phyloP scores from a whole-genome alignment of 257 asterid species.

The Solanum commersonii region DNA sequence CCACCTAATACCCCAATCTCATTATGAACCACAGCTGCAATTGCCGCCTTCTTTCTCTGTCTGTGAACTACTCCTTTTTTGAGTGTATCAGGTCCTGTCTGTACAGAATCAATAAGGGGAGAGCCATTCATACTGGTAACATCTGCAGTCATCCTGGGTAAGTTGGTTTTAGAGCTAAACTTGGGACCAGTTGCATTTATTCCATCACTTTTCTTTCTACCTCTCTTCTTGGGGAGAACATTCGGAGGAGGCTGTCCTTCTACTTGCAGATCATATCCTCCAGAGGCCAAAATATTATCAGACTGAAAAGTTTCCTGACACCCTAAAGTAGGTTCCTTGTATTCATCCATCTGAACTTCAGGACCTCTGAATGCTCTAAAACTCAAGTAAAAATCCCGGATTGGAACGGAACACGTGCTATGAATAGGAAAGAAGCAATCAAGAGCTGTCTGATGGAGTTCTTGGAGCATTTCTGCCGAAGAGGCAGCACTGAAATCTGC shows the following conservation, averaged over 20 bases:
- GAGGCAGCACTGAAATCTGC: constrained; percentile 24
- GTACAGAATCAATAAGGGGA: background rate
- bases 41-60: constrained; percentile 17
- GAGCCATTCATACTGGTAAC: background rate
- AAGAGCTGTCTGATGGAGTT: constrained; percentile 36
- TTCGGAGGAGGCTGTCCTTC: background rate
- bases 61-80: constrained; percentile 8
- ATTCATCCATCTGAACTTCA: background rate
- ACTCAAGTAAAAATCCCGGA: constrained; percentile 32
- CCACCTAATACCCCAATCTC: constrained; percentile 5
- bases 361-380: constrained; percentile 47
- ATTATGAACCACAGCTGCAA: constrained; percentile 5
- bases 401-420: constrained; percentile 33
- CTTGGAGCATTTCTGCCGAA: constrained; percentile 43
- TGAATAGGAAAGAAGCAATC: constrained; percentile 19
- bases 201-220: constrained; percentile 21
- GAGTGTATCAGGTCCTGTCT: constrained; percentile 8
- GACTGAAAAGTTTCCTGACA: background rate
- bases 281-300: background rate
- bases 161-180: background rate
- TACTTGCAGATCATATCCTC: background rate
- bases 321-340: background rate
- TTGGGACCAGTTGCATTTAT: constrained; percentile 6
- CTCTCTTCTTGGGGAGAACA: constrained; percentile 11
- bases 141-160: background rate